These are phyloP conservation scores for Ceratorhiza oryzae-sativae DNA, from an alignment of 1,284 basidiomycete species.

Conservation along the genomic window DNA sequence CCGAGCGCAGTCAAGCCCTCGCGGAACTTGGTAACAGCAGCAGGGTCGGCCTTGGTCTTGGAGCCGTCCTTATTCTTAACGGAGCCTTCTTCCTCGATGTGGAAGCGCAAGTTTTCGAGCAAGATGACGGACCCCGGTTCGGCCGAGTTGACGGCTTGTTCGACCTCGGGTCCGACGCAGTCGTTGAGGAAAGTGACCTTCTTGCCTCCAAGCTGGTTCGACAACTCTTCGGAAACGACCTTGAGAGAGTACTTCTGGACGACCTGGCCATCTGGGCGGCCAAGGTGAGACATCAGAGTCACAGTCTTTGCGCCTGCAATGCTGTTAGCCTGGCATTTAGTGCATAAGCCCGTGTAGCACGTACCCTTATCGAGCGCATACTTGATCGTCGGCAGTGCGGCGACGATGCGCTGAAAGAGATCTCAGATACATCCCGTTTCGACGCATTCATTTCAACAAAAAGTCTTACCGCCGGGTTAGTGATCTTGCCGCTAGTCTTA, in stretches of 20 bases:
- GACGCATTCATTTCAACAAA: conserved; percentile 20
- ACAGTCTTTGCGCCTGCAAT: conserved; percentile 79
- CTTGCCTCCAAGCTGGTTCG: conserved; percentile 67
- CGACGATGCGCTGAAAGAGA: conserved; percentile 82
- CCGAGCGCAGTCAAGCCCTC: conserved; percentile 89
- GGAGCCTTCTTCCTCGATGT: conserved; percentile 97
- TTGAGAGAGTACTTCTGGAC: conserved; percentile 91
- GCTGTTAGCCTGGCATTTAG: conserved; percentile 12
- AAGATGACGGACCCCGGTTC: conserved; percentile 84
- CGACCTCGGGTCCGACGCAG: conserved; percentile 86
- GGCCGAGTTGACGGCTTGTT: conserved; percentile 77
- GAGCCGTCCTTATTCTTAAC: conserved; percentile 91
- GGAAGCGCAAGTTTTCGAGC: conserved; percentile 98
- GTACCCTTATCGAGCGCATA: conserved; percentile 89
- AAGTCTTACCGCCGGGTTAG: conserved; percentile 86
- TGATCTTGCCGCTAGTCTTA: conserved; percentile 89
- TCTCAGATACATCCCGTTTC: conserved; percentile 2
- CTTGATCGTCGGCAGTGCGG: conserved; percentile 94
- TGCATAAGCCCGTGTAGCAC: conserved; percentile 42
- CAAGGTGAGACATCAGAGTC: conserved; percentile 97
- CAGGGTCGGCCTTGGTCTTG: conserved; percentile 91
- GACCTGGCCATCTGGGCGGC: conserved; percentile 93
- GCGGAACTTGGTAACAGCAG: conserved; percentile 85
- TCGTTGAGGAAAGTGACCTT: conserved; percentile 85
- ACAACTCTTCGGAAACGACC: conserved; percentile 80